Evolutionary conservation across 495 filamentous ascomycete species (phyloP).

Genomic region (Trichoderma asperelloides): DNA sequence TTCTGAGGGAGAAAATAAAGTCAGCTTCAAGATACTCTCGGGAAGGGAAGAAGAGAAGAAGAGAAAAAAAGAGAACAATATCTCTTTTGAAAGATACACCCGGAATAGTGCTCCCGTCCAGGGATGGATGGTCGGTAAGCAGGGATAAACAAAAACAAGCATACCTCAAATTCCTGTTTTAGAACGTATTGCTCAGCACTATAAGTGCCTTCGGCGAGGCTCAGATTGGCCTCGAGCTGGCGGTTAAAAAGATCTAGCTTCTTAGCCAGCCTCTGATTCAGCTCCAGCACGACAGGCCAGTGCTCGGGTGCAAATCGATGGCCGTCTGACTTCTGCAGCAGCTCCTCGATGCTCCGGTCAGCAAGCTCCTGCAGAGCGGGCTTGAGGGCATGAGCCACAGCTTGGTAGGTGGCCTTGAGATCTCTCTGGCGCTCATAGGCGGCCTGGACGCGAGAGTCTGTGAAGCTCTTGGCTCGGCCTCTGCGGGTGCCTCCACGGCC

Average conservation of each 20-base stretch:
- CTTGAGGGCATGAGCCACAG: conserved; percentile 30
- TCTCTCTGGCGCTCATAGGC: conserved; percentile 37
- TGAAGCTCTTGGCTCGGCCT: conserved; percentile 34
- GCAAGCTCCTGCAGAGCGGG: conserved; percentile 35
- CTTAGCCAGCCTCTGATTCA: conserved; percentile 22
- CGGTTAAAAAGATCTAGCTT: not conserved
- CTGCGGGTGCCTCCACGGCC: conserved; percentile 22
- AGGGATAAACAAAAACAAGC: not conserved
- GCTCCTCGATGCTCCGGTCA: conserved; percentile 26
- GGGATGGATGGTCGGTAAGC: not conserved
- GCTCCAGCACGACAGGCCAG: conserved; percentile 17
- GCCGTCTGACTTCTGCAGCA: conserved; percentile 22
- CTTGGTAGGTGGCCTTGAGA: conserved; percentile 28
- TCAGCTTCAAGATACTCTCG: not conserved
- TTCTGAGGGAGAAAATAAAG: conserved; percentile 9
- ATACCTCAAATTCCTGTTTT: conserved; percentile 7
- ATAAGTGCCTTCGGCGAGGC: not conserved
- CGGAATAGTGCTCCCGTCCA: too few species aligned
- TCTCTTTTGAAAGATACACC: too few species aligned
- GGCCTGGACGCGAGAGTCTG: conserved; percentile 31
- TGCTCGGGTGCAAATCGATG: conserved; percentile 28
- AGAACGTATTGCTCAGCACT: not conserved
- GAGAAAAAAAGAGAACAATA: not conserved
- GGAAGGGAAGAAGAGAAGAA: not conserved
- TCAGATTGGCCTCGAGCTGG: conserved; percentile 1